Evolutionary conservation across 2,329 filamentous ascomycete genomes (phyloP).

Genomic region (Colletotrichum kahawae): DNA sequence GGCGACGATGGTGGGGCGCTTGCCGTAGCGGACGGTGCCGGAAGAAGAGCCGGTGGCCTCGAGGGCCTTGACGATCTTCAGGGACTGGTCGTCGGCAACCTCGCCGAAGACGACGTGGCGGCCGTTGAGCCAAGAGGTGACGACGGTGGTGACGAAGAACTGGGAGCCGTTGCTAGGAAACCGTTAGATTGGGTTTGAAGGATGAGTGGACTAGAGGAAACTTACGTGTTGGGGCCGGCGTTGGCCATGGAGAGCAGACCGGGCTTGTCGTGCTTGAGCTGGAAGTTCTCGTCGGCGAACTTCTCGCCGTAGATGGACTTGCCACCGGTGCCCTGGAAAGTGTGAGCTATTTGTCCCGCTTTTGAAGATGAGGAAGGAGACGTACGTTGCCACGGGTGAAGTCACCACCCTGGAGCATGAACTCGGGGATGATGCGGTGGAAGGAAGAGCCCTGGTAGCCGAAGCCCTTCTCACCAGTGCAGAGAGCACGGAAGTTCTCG

Average conservation of each 20-base stretch:
- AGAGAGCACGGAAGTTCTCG: constrained; percentile 84
- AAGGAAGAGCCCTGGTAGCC: constrained; percentile 85
- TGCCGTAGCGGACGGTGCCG: constrained; percentile 60
- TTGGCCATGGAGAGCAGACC: constrained; percentile 95
- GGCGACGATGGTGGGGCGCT: constrained; percentile 63
- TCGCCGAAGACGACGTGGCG: constrained; percentile 87
- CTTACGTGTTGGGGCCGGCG: constrained; percentile 90
- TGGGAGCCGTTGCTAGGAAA: constrained; percentile 88
- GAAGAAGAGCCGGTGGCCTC: constrained; percentile 63
- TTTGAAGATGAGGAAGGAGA: constrained; percentile 18
- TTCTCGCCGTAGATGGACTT: constrained; percentile 96
- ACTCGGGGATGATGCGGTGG: constrained; percentile 91
- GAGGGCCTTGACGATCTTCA: constrained; percentile 63
- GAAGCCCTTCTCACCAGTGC: constrained; percentile 80
- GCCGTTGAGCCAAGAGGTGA: constrained; percentile 83
- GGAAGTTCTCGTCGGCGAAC: constrained; percentile 94
- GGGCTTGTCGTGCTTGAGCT: constrained; percentile 72
- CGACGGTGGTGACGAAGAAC: constrained; percentile 96
- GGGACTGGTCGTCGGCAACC: constrained; percentile 58
- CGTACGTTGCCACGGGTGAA: constrained; percentile 91
- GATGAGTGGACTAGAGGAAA: background rate
- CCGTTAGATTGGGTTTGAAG: constrained; percentile 26
- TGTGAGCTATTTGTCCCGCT: constrained; percentile 24
- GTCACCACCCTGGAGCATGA: constrained; percentile 97
- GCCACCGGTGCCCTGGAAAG: constrained; percentile 79